phyloP scores from a whole-genome alignment of 176 grass and related monocot genomes.

The Pontederia paniculata region DNA sequence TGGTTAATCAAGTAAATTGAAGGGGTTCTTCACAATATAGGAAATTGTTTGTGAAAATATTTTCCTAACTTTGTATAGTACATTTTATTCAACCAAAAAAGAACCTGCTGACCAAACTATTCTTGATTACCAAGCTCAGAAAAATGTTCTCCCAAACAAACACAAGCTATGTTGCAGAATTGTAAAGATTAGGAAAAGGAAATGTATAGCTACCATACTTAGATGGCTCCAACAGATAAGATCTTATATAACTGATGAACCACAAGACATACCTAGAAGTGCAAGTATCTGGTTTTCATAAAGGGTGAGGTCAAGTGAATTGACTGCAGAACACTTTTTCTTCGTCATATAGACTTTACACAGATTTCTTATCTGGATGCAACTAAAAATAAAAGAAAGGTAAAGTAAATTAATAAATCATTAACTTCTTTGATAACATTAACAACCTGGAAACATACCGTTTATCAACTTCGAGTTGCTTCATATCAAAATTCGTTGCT shows the following conservation, averaged over 20 bases:
- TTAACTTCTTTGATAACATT: neutral
- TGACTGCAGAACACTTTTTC: conserved; percentile 33
- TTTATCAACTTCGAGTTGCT: conserved; percentile 40
- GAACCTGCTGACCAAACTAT: no score
- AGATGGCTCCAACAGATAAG: no score
- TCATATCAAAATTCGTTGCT: conserved; percentile 32
- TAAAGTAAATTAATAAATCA: neutral
- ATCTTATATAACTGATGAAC: conserved; percentile 4
- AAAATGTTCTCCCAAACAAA: no score
- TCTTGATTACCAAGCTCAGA: no score
- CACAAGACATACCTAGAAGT: conserved; percentile 29
- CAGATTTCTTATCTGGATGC: conserved; percentile 34
- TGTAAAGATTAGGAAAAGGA: no score
- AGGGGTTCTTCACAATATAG: no score
- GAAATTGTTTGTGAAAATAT: no score
- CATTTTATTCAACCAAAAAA: no score
- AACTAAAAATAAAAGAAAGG: conserved; percentile 25
- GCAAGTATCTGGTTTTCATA: conserved; percentile 46
- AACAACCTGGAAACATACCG: conserved; percentile 20
- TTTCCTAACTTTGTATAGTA: no score
- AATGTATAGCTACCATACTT: no score
- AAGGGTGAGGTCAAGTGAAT: conserved; percentile 36
- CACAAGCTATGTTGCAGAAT: no score
- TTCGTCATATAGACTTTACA: conserved; percentile 33
- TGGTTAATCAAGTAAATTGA: no score